Evolutionary conservation across 129 eudicot species (phyloP).

Genomic region (Pseudognaphalium luteoalbum): DNA sequence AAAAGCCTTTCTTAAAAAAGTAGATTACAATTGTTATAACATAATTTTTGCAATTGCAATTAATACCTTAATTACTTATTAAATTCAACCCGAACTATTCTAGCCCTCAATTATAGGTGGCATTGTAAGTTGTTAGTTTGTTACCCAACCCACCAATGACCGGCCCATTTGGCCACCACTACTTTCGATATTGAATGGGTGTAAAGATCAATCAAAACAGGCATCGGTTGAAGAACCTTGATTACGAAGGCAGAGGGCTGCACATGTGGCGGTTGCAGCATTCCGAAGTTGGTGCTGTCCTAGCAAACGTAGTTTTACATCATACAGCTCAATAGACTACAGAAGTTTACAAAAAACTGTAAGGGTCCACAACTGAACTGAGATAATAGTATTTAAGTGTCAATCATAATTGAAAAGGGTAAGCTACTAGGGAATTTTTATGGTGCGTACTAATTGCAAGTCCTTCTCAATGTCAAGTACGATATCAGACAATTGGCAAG

Average conservation of each 20-base stretch:
- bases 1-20: background rate
- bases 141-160: background rate
- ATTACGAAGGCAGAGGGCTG: slow-evolving; percentile 88
- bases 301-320: slow-evolving; percentile 65
- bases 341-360: slow-evolving; percentile 18
- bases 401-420: slow-evolving; percentile 15
- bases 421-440: background rate
- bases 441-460: slow-evolving; percentile 51
- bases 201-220: background rate
- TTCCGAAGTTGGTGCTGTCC: slow-evolving; percentile 94
- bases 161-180: background rate
- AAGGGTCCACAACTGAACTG: slow-evolving; percentile 8
- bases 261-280: slow-evolving; percentile 89
- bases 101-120: background rate
- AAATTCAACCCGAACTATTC: background rate
- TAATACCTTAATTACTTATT: background rate
- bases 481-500: slow-evolving; percentile 69
- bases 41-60: background rate
- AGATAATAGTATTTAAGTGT: background rate
- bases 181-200: background rate
- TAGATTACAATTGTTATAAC: background rate
- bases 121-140: background rate
- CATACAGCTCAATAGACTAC: slow-evolving; percentile 68
- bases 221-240: slow-evolving; percentile 53
- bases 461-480: slow-evolving; percentile 47